Percentiles rank a stretch among this genome's conserved stretches.
These are phyloP conservation scores for Mortierella polycephala DNA, from an alignment of 371 early-diverging fungal genomes.

Conservation along the genomic window DNA sequence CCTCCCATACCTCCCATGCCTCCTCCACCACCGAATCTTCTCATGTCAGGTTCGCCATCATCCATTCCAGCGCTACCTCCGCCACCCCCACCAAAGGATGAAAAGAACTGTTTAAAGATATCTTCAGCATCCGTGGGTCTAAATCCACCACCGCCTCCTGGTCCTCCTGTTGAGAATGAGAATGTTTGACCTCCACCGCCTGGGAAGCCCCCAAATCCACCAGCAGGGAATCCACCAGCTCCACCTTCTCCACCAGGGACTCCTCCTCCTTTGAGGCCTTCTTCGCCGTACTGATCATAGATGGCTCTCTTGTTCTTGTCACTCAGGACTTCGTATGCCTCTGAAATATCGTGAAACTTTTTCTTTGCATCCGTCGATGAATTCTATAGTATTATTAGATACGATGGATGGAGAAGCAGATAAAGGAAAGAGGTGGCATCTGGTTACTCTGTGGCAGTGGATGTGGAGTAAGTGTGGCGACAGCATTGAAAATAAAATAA, in stretches of 20 bases:
- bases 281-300: constrained; percentile 92
- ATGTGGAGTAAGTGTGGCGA: too few species aligned
- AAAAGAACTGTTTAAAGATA: constrained; percentile 90
- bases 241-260: constrained; percentile 59
- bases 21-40: background rate
- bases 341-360: constrained; percentile 84
- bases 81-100: constrained; percentile 67
- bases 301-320: constrained; percentile 87
- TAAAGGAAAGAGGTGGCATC: too few species aligned
- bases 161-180: constrained; percentile 62
- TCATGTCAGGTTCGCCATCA: constrained; percentile 15
- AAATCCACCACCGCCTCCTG: constrained; percentile 69
- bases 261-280: constrained; percentile 78
- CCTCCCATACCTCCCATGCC: constrained; percentile 39
- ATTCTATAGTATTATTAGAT: constrained; percentile 9
- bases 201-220: constrained; percentile 59
- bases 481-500: background rate
- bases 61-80: constrained; percentile 33
- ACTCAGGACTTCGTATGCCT: constrained; percentile 94
- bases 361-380: constrained; percentile 57
- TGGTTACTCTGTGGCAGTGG: too few species aligned
- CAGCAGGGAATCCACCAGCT: constrained; percentile 64
- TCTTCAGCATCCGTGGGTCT: constrained; percentile 90
- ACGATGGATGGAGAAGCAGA: background rate
- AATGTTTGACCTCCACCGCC: constrained; percentile 64